Percentiles rank a stretch among this genome's conserved stretches.
Evolutionary conservation across 208 protist species (phyloP).

Genomic region (Wallacemonas sp.): DNA sequence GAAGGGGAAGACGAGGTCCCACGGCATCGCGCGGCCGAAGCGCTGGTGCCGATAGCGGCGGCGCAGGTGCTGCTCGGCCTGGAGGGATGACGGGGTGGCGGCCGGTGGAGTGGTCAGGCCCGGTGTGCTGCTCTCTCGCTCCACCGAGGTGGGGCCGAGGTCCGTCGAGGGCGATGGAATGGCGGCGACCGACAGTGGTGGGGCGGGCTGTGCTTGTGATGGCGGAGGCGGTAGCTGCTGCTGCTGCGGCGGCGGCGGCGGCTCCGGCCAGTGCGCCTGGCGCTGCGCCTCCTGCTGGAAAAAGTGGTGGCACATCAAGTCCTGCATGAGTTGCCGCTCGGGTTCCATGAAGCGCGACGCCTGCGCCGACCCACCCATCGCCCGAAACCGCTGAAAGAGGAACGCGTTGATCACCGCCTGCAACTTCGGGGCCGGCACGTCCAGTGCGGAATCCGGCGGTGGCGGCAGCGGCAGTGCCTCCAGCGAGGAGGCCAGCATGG

Average conservation of each 20-base stretch:
- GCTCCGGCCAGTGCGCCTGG: not conserved
- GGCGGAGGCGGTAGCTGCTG: not conserved
- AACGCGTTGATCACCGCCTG: constrained; percentile 10
- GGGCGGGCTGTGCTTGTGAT: too few relatives aligned
- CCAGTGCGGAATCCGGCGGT: not conserved
- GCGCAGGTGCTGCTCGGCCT: not conserved
- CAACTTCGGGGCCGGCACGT: not conserved
- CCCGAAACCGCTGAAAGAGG: not conserved
- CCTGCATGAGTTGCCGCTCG: constrained; percentile 9
- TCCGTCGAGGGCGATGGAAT: too few relatives aligned
- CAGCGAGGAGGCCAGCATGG: not conserved
- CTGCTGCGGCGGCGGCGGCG: not conserved
- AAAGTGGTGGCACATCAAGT: constrained; percentile 13
- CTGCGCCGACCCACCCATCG: not conserved
- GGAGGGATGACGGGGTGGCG: not conserved
- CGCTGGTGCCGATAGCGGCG: constrained; percentile 3
- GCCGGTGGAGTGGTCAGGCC: too few relatives aligned
- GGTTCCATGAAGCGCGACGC: constrained; percentile 1
- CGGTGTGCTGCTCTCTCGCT: too few relatives aligned
- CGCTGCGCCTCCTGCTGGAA: constrained; percentile 13
- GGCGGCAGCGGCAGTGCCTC: not conserved
- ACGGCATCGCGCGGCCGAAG: constrained; percentile 19
- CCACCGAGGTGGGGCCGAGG: not conserved
- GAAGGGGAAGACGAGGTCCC: constrained; percentile 29
- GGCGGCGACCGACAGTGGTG: too few relatives aligned